Base-by-base conservation (phyloP, 257 asterid species). In the Salvia rosmarinus region DNA sequence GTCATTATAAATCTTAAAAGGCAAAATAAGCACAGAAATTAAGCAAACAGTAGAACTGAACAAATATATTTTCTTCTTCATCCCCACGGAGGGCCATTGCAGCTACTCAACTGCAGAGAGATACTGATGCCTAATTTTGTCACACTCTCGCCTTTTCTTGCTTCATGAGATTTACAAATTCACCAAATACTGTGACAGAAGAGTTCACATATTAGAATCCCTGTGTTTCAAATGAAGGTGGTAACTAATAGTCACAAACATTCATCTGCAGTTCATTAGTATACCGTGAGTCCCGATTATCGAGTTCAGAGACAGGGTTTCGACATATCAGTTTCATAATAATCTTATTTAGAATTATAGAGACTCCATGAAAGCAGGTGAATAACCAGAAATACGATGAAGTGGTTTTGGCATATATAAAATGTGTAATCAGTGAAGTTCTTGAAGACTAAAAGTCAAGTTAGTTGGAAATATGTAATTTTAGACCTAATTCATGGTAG, bases 121-220 rank as follows among this genome's bases (percentile, higher is more conserved):
- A 42, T 32, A 10, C 28, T 14, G 17, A 47, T 20, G 74, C 70
- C 75, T 42, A 20, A 68, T 55, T 76, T 74, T 47, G 9, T 72
- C 51, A 81, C 8, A 42, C 77, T 28, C 74, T 77, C 75, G 51
- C 76, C 77, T 78, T 80, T 47, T 77, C 84, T 76, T 75, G 85
- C 84, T 80, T 83, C 87, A 83, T 83, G 2, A 86, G 84, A 32
- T 80, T 69, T 55, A 86, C 17, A 72, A 86, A 83, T 34, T 86
- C 91, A 39, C 80, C 87, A 71, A 86, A 86, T 56, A 84, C 91
- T 83, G 88, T 0, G 19, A 54, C 30, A 74, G 9, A 46, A 37
- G 16, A 72, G 32, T 21, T 10, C 14, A 69, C 50, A 71, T 61
- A 65, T 39, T 30, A 35, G 20, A 68, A 34, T 1, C 9, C 49